Base-by-base conservation (phyloP, 2,329 filamentous ascomycete species). In the Pseudogymnoascus sp. region DNA sequence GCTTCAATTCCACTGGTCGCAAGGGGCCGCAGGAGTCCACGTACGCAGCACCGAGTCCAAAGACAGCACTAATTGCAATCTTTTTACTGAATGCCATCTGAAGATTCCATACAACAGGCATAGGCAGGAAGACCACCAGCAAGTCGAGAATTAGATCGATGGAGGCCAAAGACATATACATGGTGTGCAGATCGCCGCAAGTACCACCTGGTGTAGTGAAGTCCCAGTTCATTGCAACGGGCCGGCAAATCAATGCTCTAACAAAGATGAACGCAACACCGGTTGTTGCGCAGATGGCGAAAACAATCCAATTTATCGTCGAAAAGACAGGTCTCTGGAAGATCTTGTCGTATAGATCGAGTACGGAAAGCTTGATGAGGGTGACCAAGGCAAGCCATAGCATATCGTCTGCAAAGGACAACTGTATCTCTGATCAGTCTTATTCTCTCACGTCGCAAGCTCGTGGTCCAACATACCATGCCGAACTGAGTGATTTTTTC, bases 61-160 rank as follows among this genome's bases (percentile, higher is more conserved):
- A 70, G 5, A 65, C 61, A 14, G 63, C 61, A 5, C 61, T 66
- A 9, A 70, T 28, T 1, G 37, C 62, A 28, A 68, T 41, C 14
- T 67, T 68, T 33, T 63, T 64, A 3, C 11, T 12, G 11, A n/a
- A 45, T 3, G 64, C 55, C 11, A 69, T 33, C 5, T 68, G 58
- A 5, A 68, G 58, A 7, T 33, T 37, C 63, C 66, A 67, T 4
- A 69, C n/a, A 9, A 65, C 41, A 4, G 67, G 67, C 41, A 69
- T 64, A 1, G 67, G 67, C 3, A 61, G 1, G 11, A 66, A 43
- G 2, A 65, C 52, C n/a, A 67, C 59, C 21, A 67, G 58, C 7
- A 62, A 62, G 8, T 25, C 58, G 28, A 66, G 38, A 23, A 45
- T 18, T 35, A 61, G 59, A 25, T 64, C 63, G 21, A 55, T 59